Conservation (phyloP, 2,329 filamentous ascomycete genomes). For the Colletotrichum tofieldiae region DNA sequence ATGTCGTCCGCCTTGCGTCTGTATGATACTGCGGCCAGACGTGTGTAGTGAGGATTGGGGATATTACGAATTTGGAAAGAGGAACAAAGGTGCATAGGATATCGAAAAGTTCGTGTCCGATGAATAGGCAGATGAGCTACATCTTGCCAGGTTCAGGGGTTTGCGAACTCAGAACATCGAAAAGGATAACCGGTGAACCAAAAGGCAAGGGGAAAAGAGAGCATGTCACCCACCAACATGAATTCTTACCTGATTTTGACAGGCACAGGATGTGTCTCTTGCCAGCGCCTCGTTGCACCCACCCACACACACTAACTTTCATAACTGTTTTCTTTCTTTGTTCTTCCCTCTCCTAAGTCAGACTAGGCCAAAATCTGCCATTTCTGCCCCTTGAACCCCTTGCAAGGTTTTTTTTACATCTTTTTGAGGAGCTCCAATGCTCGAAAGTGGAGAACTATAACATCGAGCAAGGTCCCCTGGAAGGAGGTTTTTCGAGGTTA, state of each 20-base stretch:
- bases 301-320: slow-evolving; percentile 8
- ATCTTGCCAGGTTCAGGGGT: neutral
- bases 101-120: neutral
- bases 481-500: slow-evolving; percentile 45
- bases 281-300: slow-evolving; percentile 9
- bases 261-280: slow-evolving; percentile 17
- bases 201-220: neutral
- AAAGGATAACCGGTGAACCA: slow-evolving; percentile 5
- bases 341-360: slow-evolving; percentile 1
- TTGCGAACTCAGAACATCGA: slow-evolving; percentile 5
- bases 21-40: neutral
- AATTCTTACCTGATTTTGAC: slow-evolving; percentile 26
- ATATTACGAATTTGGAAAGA: neutral
- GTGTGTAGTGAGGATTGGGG: neutral
- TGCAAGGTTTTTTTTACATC: neutral
- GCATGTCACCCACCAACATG: slow-evolving; percentile 6
- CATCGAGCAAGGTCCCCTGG: slow-evolving; percentile 24
- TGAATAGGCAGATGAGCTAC: neutral
- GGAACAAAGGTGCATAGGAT: neutral
- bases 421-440: neutral
- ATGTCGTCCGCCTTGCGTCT: slow-evolving; percentile 26
- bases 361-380: neutral
- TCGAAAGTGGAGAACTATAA: slow-evolving; percentile 30
- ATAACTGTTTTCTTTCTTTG: neutral
- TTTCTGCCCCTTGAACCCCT: neutral